These are phyloP conservation scores for Bisporella sp. DNA, from an alignment of 2,329 filamentous ascomycete species.

Conservation along the genomic window DNA sequence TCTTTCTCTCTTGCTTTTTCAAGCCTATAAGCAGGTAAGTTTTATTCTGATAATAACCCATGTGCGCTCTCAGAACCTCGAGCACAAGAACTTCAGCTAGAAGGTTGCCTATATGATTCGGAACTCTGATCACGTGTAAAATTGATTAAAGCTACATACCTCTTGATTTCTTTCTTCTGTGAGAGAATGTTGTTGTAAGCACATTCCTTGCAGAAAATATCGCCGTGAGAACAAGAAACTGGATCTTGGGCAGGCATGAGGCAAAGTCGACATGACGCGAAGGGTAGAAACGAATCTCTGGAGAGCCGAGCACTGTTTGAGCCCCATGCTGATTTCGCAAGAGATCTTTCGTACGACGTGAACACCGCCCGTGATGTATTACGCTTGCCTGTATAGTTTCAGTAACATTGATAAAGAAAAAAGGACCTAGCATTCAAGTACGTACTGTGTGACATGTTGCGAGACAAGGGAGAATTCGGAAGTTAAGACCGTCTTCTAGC, in stretches of 20 bases:
- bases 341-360: slow-evolving; percentile 80
- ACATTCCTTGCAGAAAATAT: slow-evolving; percentile 94
- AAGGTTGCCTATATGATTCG: too few species aligned
- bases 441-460: slow-evolving; percentile 45
- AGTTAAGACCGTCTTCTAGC: too few species aligned
- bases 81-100: too few species aligned
- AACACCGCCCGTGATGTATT: slow-evolving; percentile 92
- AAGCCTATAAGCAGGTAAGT: slow-evolving; percentile 26
- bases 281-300: slow-evolving; percentile 87
- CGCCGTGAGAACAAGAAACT: slow-evolving; percentile 75
- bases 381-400: slow-evolving; percentile 54
- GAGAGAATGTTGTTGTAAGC: slow-evolving; percentile 84
- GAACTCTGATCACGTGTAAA: too few species aligned
- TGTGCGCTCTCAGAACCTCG: too few species aligned
- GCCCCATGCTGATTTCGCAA: slow-evolving; percentile 78
- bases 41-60: too few species aligned
- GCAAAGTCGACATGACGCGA: slow-evolving; percentile 83
- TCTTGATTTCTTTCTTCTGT: slow-evolving; percentile 86
- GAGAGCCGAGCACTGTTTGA: slow-evolving; percentile 75
- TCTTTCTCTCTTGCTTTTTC: slow-evolving; percentile 59
- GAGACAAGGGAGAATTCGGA: too few species aligned
- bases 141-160: slow-evolving; percentile 27
- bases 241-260: slow-evolving; percentile 75
- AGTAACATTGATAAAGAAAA: background rate
- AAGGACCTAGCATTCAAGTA: background rate